These are phyloP conservation scores for Fereydounia khargensis DNA, from an alignment of 1,284 basidiomycete genomes.

Conservation along the genomic window DNA sequence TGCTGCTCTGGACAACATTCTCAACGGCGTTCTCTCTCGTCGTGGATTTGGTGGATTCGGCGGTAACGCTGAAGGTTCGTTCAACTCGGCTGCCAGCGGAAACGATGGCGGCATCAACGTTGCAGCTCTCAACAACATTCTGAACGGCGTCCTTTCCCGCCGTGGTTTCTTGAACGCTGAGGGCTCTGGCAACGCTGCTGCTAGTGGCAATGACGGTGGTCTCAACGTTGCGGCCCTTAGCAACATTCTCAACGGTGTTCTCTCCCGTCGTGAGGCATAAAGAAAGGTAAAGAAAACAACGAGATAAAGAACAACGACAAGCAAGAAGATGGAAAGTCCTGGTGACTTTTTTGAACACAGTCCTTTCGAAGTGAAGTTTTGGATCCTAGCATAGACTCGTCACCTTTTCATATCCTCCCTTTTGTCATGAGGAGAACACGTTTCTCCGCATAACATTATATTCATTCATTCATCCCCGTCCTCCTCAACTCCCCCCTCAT, in stretches of 20 bases:
- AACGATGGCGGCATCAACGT: neutral
- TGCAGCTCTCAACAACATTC: neutral
- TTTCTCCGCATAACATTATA: too few species aligned
- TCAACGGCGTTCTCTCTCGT: neutral
- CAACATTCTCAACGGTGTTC: neutral
- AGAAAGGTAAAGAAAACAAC: neutral
- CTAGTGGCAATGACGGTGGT: neutral
- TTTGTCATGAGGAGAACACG: too few species aligned
- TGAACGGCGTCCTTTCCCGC: neutral
- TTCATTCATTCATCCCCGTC: too few species aligned
- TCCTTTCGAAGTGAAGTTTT: too few species aligned
- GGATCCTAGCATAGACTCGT: too few species aligned
- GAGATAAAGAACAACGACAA: conserved; percentile 6
- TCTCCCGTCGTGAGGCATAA: neutral
- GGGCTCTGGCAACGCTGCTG: neutral
- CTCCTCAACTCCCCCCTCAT: too few species aligned
- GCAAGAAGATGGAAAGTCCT: conserved; percentile 14
- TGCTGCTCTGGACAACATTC: neutral
- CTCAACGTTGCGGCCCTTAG: neutral
- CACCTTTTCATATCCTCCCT: too few species aligned
- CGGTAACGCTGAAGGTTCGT: neutral
- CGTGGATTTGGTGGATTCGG: neutral
- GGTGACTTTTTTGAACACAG: too few species aligned
- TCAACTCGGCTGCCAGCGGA: neutral
- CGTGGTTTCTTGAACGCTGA: neutral